These are phyloP conservation scores for Phytophthora colocasiae DNA, from an alignment of 352 stramenopile species.

Conservation along the genomic window DNA sequence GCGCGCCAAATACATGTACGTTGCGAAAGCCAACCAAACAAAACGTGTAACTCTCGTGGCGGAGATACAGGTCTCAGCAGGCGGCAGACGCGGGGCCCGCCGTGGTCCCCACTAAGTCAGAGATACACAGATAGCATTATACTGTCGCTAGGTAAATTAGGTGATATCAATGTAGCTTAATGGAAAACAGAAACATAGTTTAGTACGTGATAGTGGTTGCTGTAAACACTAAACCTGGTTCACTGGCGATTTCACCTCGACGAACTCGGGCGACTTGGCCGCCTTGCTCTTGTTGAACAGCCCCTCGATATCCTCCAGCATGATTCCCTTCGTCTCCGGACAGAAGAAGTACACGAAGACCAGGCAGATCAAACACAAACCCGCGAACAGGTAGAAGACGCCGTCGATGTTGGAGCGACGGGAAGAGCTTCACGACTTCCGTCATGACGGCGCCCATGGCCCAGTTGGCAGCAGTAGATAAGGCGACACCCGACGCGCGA, in stretches of 20 bases:
- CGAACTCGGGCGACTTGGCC: conserved; percentile 28
- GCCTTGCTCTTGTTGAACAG: conserved; percentile 34
- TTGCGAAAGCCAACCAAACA: too few species aligned
- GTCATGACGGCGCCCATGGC: conserved; percentile 29
- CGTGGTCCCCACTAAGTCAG: conserved; percentile 58
- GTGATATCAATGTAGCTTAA: too few species aligned
- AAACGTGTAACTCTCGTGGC: conserved; percentile 37
- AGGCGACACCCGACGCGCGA: conserved; percentile 6
- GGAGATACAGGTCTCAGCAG: conserved; percentile 83
- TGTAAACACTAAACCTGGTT: background rate
- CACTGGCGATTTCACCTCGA: conserved; percentile 37
- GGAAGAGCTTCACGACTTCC: conserved; percentile 22
- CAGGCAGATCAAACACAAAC: conserved; percentile 40
- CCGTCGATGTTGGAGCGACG: conserved; percentile 44
- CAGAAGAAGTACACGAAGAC: conserved; percentile 51
- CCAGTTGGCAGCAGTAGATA: conserved; percentile 31
- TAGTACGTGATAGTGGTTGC: too few species aligned
- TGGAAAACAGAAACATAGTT: too few species aligned
- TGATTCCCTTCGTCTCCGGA: conserved; percentile 46
- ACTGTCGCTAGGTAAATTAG: too few species aligned
- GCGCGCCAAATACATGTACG: too few species aligned
- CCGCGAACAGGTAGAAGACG: conserved; percentile 63
- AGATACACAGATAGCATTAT: conserved; percentile 8
- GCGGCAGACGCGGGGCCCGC: conserved; percentile 68
- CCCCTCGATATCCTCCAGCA: conserved; percentile 51